Evolutionary conservation across 2,329 filamentous ascomycete genomes (phyloP).

Genomic region (Tolypocladium paradoxum): DNA sequence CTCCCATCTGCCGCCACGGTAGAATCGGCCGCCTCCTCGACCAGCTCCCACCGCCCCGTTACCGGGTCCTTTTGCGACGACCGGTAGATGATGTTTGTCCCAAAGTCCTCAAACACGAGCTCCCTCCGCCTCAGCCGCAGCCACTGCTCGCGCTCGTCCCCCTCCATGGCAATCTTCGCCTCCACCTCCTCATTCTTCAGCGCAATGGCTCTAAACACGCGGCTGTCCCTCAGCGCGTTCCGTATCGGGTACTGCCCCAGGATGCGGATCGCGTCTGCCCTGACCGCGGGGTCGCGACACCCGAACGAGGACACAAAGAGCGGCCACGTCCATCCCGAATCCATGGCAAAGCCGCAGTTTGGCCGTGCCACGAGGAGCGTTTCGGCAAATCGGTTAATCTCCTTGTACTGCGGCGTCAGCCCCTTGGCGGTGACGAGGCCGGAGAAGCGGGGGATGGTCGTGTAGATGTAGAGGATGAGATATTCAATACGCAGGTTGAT

Average conservation of each 20-base stretch:
- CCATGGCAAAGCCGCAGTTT: conserved; percentile 32
- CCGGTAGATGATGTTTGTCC: conserved; percentile 24
- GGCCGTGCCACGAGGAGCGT: conserved; percentile 23
- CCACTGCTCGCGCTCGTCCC: conserved; percentile 25
- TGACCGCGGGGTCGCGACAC: conserved; percentile 26
- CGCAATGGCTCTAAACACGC: conserved; percentile 27
- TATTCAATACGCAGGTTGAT: conserved; percentile 32
- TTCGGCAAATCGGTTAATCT: conserved; percentile 27
- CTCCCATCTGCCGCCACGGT: conserved; percentile 17
- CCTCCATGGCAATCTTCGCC: conserved; percentile 18
- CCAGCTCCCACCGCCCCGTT: conserved; percentile 23
- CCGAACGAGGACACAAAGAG: conserved; percentile 29
- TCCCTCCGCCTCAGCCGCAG: conserved; percentile 25
- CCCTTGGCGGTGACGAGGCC: conserved; percentile 22
- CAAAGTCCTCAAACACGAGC: conserved; percentile 26
- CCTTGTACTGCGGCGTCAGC: conserved; percentile 30
- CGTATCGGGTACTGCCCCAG: conserved; percentile 28
- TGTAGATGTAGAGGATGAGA: conserved; percentile 28
- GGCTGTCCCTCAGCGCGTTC: conserved; percentile 32
- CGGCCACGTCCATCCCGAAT: conserved; percentile 34
- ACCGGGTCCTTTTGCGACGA: conserved; percentile 19
- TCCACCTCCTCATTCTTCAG: conserved; percentile 26
- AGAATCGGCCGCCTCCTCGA: conserved; percentile 26
- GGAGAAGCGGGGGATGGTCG: conserved; percentile 25
- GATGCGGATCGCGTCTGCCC: conserved; percentile 28